Base-by-base conservation (phyloP, 805 yeast species). In the Vanderwaltozyma verrucispora region DNA sequence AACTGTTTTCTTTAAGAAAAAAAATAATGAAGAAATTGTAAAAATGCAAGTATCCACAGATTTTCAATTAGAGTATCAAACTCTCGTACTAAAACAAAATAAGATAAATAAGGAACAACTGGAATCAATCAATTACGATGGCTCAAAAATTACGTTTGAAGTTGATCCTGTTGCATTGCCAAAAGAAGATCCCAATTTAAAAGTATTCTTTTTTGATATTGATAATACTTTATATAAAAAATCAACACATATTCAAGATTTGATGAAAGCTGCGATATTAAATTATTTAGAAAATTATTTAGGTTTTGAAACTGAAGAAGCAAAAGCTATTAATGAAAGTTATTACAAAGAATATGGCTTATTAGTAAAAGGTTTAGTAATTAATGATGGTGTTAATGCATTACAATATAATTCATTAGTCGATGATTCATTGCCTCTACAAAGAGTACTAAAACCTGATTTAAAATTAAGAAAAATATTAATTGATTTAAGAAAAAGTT, bases 401-500 rank as follows among this genome's bases (percentile, higher is more conserved):
- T 54, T 87, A 58, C 87, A 82, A 46, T 88, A 87, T 62, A 88
- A 88, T 59, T 65, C 69, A 32, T 72, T 79, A 47, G 96, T 88
- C 14, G 97, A 89, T 60, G 96, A 88, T 56, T 78, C 95, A 1
- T 66, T 88, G 28, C 95, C 94, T 10, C 69, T 88, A 49, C 85
- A 83, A 38, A 63, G 71, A 34, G 75, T 85, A 12, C 67, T 89
- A 39, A 59, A 63, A 36, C 89, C 85, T 32, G 75, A 79, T 48
- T 59, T 56, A 5, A 53, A 62, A 30, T 60, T 79, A 39, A 65
- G 86, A 41, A 55, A 67, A 16, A 56, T 74, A 67, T 59, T 81
- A 32, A 36, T 69, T 8, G 45, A 59, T 3, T 44, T 81, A 33
- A 59, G 47, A 41, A 20, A 41, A 13, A 48, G 57, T 11, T 63